Evolutionary conservation across 805 yeast genomes (phyloP).

Genomic region (Kuraishia hungarica): DNA sequence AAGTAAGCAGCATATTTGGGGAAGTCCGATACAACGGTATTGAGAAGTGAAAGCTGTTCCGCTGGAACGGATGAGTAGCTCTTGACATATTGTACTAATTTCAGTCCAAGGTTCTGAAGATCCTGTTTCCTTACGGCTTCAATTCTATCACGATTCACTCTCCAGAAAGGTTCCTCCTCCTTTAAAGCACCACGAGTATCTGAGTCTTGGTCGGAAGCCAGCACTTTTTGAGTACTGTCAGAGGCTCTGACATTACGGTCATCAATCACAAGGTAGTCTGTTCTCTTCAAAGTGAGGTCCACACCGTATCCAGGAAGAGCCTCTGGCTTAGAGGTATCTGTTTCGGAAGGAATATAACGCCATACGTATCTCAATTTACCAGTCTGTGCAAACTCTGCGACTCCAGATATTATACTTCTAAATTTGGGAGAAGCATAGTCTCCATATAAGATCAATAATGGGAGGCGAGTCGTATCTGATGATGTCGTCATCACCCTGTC

Average conservation of each 20-base stretch:
- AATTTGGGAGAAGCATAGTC: slow-evolving; percentile 44
- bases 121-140: slow-evolving; percentile 21
- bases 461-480: slow-evolving; percentile 24
- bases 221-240: background rate
- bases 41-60: slow-evolving; percentile 28
- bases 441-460: slow-evolving; percentile 61
- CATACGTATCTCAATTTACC: slow-evolving; percentile 70
- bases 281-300: slow-evolving; percentile 52
- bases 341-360: slow-evolving; percentile 49
- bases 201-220: background rate
- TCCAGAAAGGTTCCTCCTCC: slow-evolving; percentile 9
- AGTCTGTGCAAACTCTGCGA: slow-evolving; percentile 47
- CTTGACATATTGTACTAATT: slow-evolving; percentile 31
- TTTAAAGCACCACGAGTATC: background rate
- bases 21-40: slow-evolving; percentile 36
- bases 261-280: slow-evolving; percentile 59
- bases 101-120: slow-evolving; percentile 28
- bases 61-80: slow-evolving; percentile 10
- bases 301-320: slow-evolving; percentile 56
- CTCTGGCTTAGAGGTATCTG: slow-evolving; percentile 14
- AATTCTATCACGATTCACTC: slow-evolving; percentile 20
- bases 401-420: slow-evolving; percentile 44
- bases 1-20: slow-evolving; percentile 43
- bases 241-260: slow-evolving; percentile 32
- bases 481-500: slow-evolving; percentile 60